Base-by-base conservation (phyloP, 345 rosid genomes). In the Psidium friedrichsthalianum region DNA sequence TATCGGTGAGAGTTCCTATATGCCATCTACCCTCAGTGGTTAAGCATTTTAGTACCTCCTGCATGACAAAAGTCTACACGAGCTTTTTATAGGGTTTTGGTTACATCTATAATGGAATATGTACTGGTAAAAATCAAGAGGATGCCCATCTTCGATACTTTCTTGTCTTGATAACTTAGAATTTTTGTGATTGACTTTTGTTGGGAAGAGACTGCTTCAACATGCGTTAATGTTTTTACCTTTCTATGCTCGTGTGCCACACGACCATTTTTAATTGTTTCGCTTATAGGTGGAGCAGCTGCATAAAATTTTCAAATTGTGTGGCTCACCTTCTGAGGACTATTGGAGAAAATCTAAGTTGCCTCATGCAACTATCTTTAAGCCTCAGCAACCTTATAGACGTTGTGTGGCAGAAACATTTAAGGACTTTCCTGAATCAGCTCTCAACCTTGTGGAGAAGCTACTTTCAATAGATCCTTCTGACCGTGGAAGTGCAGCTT, bases 361-460 rank as follows among this genome's bases (percentile, higher is more conserved):
- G 93, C 99, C 99, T 78, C 99, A 95, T 90, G 99, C 98, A 54
- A 97, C 98, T 36, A 96, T 97, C 74, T 97, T 97, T 90, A 97
- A 97, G 90, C 99, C 99, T 82, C 98, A 95, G 58, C 98, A 94
- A 87, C 99, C 99, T 56, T 97, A 97, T 87, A 92, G 93, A 89
- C 98, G 98, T 20, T 84, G 95, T 91, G 98, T 97, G 55, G 96
- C 92, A 82, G 98, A 97, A 87, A 94, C 98, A 85, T 97, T 96
- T 83, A 97, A 95, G 91, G 99, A 96, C 86, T 97, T 96, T 87
- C 98, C 99, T 86, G 89, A 86, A 29, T 94, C 98, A 82, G 96
- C 98, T 86, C 92, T 97, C 86, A 92, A 91, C 21, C 99, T 97
- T 86, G 93, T 95, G 91, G 99, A 96, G 89, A 93, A 92, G 56